Base-by-base conservation (phyloP, 139 green algal genomes). In the Chlorella sp. region DNA sequence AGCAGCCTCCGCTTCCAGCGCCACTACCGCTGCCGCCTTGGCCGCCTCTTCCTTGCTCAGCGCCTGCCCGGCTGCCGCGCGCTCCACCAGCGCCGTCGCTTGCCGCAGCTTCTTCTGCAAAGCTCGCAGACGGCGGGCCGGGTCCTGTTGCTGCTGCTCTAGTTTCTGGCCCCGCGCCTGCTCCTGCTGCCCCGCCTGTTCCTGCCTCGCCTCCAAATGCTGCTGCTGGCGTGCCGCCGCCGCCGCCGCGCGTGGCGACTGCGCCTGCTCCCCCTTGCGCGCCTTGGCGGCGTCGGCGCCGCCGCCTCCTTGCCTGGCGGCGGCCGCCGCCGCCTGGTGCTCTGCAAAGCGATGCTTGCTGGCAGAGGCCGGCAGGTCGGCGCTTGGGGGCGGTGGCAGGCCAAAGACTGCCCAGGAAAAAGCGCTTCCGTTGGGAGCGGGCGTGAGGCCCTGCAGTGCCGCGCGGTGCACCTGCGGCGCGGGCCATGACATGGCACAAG, bases 51-150 rank as follows among this genome's bases (percentile, higher is more conserved):
- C 55, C 2, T n/a, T n/a, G 55, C n/a, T 55, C 55, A 76, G 40
- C n/a, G 23, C 55, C 27, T n/a, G 35, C n/a, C 69, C 69, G 12
- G 29, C 36, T 2, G 1, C 8, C 69, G 33, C 27, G 38, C 35
- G 31, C 23, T 76, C 53, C 40, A 56, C 53, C 21, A 76, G 27
- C 36, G 23, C 69, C 5, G 55, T 55, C 23, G 67, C 67, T 55
- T 76, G 69, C 55, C 69, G 38, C 53, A 76, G 69, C 69, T 76
- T 76, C 69, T 76, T 76, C 55, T 76, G 69, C 38, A 76, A 38
- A 2, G 55, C 69, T 19, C 69, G 25, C 38, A 76, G 69, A 5
- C 69, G 55, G 14, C 67, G 67, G 5, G 27, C n/a, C 5, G 69
- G 69, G 40, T 76, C 69, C 27, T 67, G 69, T 27, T 56, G 31